Conservation (phyloP, 148 eudicot species). For the Rhododendron henanense region DNA sequence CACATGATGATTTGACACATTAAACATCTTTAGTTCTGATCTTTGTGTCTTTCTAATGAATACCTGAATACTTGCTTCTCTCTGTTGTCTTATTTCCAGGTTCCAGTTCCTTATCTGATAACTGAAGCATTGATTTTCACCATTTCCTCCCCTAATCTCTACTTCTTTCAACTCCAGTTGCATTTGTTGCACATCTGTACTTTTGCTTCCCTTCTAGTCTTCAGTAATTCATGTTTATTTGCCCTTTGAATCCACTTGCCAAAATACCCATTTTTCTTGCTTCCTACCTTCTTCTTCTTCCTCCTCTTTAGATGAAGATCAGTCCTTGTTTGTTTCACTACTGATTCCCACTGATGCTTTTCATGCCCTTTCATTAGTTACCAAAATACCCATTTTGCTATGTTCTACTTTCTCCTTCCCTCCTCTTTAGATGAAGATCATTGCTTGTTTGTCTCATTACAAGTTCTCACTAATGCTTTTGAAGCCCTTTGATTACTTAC, state of each 20-base stretch:
- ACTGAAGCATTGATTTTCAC: neutral
- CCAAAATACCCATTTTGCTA: neutral
- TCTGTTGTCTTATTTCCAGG: neutral
- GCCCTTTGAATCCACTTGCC: neutral
- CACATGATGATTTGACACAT: neutral
- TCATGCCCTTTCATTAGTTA: neutral
- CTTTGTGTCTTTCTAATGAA: neutral
- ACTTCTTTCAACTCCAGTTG: neutral
- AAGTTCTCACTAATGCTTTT: neutral
- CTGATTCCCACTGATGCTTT: no score
- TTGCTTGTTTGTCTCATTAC: neutral
- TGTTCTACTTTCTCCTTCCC: neutral
- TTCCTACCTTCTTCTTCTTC: neutral
- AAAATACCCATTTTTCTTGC: neutral
- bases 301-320: neutral
- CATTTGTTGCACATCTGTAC: neutral
- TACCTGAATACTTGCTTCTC: neutral
- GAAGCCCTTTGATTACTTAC: conserved; percentile 3
- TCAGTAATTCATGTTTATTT: neutral
- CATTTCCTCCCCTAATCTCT: neutral
- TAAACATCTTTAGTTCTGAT: neutral
- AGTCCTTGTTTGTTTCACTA: neutral
- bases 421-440: neutral
- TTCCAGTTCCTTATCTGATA: neutral
- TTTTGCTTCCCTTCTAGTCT: neutral